Evolutionary conservation across 1,139 yeast species (phyloP).

Genomic region (Nakaseomyces delphensis): DNA sequence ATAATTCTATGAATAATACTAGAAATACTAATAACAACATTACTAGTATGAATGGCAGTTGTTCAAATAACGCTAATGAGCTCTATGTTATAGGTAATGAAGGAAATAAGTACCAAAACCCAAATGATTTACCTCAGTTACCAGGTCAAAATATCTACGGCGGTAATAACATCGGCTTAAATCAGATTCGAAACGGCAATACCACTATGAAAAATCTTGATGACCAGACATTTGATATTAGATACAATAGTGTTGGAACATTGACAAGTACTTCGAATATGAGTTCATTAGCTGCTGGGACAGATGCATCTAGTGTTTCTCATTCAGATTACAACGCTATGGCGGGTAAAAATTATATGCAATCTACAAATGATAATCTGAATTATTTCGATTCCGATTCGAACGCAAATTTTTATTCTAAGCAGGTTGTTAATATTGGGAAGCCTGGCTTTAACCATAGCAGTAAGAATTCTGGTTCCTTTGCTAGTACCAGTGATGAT

Average conservation of each 20-base stretch:
- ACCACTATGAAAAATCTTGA: background rate
- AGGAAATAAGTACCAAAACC: background rate
- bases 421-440: background rate
- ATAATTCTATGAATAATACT: background rate
- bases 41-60: background rate
- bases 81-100: background rate
- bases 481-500: background rate
- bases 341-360: background rate
- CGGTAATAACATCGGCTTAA: background rate
- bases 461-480: conserved; percentile 1
- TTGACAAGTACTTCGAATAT: conserved; percentile 2
- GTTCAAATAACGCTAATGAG: background rate
- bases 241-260: conserved; percentile 4
- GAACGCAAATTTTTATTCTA: background rate
- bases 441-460: background rate
- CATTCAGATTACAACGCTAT: background rate
- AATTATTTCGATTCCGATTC: background rate
- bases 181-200: too few relatives aligned
- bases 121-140: background rate
- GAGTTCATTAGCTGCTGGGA: background rate
- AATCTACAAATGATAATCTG: background rate
- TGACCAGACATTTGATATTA: background rate
- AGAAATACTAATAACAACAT: background rate
- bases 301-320: background rate
- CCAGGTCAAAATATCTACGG: background rate